Conservation (phyloP, 2,329 filamentous ascomycete species). For the Aspergillus nomiae region DNA sequence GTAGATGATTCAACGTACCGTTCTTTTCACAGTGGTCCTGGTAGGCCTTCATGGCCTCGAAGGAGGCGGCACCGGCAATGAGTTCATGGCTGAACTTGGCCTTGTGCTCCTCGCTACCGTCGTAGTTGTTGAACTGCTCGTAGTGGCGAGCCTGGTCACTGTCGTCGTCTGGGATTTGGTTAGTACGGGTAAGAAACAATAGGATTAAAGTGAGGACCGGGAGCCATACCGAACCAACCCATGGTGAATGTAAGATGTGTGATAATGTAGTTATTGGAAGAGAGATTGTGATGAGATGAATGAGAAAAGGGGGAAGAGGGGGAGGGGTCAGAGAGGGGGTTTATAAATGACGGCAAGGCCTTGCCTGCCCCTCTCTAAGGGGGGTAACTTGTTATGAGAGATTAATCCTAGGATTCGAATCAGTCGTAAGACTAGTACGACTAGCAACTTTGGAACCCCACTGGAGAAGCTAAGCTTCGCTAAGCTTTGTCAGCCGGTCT, state of each 20-base stretch:
- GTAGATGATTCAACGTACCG: constrained; percentile 49
- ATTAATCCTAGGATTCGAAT: too few relatives aligned
- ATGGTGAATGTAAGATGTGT: constrained; percentile 11
- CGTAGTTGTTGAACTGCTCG: constrained; percentile 13
- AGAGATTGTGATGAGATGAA: not conserved
- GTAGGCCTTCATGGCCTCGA: constrained; percentile 77
- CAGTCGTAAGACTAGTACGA: too few relatives aligned
- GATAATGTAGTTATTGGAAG: not conserved
- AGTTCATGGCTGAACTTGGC: constrained; percentile 71
- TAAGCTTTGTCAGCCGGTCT: not conserved
- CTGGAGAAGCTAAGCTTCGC: not conserved
- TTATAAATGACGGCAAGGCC: too few relatives aligned
- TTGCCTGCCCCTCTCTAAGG: too few relatives aligned
- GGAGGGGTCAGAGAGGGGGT: not conserved
- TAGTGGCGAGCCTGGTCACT: constrained; percentile 13
- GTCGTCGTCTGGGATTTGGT: constrained; percentile 5
- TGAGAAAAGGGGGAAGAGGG: not conserved
- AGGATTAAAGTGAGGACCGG: not conserved
- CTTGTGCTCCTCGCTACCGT: constrained; percentile 53
- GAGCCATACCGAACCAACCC: constrained; percentile 20
- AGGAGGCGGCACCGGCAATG: constrained; percentile 73
- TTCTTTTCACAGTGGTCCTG: constrained; percentile 71
- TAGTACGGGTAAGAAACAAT: not conserved
- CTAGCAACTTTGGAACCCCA: not conserved
- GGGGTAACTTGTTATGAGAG: too few relatives aligned